Conservation (phyloP, 1,284 basidiomycete species). For the Sanghuangporus sanghuang region DNA sequence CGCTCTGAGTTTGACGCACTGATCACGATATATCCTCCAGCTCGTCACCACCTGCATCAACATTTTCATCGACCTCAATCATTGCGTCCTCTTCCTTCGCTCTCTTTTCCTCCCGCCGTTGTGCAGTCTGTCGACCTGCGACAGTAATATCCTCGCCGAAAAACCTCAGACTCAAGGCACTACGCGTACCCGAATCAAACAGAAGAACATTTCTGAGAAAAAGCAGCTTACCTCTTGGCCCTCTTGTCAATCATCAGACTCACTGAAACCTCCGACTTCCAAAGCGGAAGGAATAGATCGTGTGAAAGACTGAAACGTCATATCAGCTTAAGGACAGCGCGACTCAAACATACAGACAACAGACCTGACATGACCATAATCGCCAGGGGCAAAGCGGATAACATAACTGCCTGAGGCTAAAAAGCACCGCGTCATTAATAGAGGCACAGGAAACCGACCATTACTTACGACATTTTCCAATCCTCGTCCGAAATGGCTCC, state of each 20-base stretch:
- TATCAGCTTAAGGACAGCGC: not conserved
- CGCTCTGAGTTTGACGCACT: no score
- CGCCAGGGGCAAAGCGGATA: conserved; percentile 57
- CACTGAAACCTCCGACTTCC: conserved; percentile 85
- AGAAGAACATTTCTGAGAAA: not conserved
- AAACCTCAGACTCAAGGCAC: conserved; percentile 75
- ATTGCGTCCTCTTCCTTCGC: conserved; percentile 1
- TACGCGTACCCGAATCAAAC: conserved; percentile 21
- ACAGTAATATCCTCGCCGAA: conserved; percentile 72
- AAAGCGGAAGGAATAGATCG: conserved; percentile 80
- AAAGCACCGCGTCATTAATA: not conserved
- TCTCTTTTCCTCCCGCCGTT: conserved; percentile 26
- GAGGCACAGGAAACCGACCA: not conserved
- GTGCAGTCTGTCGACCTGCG: conserved; percentile 35
- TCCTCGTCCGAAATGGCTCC: conserved; percentile 47
- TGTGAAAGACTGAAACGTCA: conserved; percentile 52
- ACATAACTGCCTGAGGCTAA: conserved; percentile 71
- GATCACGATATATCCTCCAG: not conserved
- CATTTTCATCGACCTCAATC: conserved; percentile 1
- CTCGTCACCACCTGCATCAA: conserved; percentile 8
- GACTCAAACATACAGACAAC: not conserved
- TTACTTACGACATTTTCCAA: conserved; percentile 48
- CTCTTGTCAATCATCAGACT: conserved; percentile 93
- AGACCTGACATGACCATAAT: conserved; percentile 49
- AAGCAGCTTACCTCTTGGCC: conserved; percentile 69